phyloP scores from a whole-genome alignment of 352 stramenopile genomes.

The Aphanomyces invadans region DNA sequence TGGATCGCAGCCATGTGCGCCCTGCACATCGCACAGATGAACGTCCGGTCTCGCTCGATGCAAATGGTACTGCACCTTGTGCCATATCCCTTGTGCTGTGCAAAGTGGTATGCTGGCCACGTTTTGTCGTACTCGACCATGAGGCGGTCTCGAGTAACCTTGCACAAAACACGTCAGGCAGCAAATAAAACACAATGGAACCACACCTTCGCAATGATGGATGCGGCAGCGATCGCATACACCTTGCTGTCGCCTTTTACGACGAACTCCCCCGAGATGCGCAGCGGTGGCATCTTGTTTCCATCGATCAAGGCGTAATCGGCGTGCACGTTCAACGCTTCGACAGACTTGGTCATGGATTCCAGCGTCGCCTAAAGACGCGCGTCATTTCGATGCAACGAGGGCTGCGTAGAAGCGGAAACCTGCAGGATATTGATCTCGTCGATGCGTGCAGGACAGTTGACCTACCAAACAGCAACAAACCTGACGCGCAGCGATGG shows the following conservation, averaged over 20 bases:
- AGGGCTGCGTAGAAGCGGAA: neutral
- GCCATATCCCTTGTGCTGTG: conserved; percentile 97
- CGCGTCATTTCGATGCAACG: neutral
- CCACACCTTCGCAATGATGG: conserved; percentile 92
- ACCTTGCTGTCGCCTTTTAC: conserved; percentile 94
- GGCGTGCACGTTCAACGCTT: conserved; percentile 38
- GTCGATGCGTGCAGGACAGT: conserved; percentile 87
- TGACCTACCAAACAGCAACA: conserved; percentile 32
- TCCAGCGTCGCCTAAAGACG: conserved; percentile 83
- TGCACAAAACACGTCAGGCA: neutral
- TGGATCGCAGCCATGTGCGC: conserved; percentile 87
- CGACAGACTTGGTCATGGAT: conserved; percentile 89
- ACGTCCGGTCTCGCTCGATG: too few relatives aligned
- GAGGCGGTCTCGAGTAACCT: conserved; percentile 93
- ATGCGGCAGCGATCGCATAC: conserved; percentile 96
- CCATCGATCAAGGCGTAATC: conserved; percentile 94
- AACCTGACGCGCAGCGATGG: too few relatives aligned
- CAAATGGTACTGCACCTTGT: conserved; percentile 39
- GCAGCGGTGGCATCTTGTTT: conserved; percentile 89
- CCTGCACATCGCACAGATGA: neutral
- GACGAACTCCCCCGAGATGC: conserved; percentile 80
- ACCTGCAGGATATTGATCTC: conserved; percentile 98
- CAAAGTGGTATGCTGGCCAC: conserved; percentile 92
- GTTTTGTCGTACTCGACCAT: conserved; percentile 92
- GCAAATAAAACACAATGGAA: neutral